Percentiles rank a stretch among this genome's conserved stretches.
Evolutionary conservation across 352 stramenopile species (phyloP).

Genomic region (Pythium oligandrum): DNA sequence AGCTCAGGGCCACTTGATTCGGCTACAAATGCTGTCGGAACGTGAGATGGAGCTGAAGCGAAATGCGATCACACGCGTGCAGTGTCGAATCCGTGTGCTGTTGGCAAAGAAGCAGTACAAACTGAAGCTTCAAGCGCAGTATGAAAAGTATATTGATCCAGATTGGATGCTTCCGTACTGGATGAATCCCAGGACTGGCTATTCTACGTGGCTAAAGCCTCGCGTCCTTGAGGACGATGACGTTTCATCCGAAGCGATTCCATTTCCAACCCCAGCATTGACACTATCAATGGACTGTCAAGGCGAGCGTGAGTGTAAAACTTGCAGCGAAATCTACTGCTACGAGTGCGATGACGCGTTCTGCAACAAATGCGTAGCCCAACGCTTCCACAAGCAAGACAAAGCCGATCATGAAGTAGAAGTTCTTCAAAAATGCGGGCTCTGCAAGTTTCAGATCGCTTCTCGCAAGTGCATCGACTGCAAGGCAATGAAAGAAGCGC

Average conservation of each 20-base stretch:
- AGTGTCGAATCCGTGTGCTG: conserved; percentile 24
- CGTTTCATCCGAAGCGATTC: conserved; percentile 38
- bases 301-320: conserved; percentile 29
- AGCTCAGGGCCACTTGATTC: conserved; percentile 23
- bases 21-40: conserved; percentile 10
- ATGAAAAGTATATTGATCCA: conserved; percentile 72
- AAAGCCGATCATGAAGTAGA: conserved; percentile 17
- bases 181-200: conserved; percentile 59
- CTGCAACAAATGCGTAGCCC: conserved; percentile 31
- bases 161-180: conserved; percentile 62
- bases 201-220: conserved; percentile 70
- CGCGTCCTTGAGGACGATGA: conserved; percentile 42
- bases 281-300: conserved; percentile 41
- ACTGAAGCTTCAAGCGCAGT: conserved; percentile 30
- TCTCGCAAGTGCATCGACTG: conserved; percentile 46
- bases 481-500: conserved; percentile 8
- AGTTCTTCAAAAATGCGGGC: conserved; percentile 30
- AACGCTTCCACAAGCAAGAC: conserved; percentile 31
- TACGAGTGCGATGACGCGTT: conserved; percentile 58
- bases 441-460: conserved; percentile 64
- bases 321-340: conserved; percentile 55
- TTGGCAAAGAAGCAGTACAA: conserved; percentile 31
- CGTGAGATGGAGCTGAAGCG: conserved; percentile 11
- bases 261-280: conserved; percentile 31
- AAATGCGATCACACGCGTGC: conserved; percentile 26